Evolutionary conservation across 2,329 filamentous ascomycete genomes (phyloP).

Genomic region (Aspergillus hortae): DNA sequence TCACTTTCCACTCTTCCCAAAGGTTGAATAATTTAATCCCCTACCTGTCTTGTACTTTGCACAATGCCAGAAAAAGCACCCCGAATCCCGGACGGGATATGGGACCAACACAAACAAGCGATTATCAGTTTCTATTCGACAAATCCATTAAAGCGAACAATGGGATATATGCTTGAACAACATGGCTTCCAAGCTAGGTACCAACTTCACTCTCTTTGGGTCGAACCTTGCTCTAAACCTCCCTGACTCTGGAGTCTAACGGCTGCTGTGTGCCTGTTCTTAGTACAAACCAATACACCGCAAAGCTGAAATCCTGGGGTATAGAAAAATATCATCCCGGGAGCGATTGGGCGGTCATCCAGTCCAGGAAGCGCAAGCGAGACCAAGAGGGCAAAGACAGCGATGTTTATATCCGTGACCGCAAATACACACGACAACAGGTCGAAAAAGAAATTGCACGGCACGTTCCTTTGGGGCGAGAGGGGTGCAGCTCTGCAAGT

Average conservation of each 20-base stretch:
- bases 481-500: background rate
- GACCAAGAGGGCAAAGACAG: background rate
- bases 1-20: background rate
- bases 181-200: background rate
- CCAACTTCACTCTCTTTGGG: background rate
- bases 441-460: conserved; percentile 4
- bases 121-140: conserved; percentile 2
- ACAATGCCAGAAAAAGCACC: background rate
- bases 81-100: background rate
- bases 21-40: too few species aligned
- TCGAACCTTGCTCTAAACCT: background rate
- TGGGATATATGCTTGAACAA: background rate
- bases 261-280: background rate
- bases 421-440: background rate
- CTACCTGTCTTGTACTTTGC: background rate
- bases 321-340: background rate
- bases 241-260: background rate
- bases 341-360: background rate
- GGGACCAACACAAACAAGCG: conserved; percentile 1
- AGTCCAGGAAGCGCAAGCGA: background rate
- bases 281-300: background rate
- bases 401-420: background rate
- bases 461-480: background rate
- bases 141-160: background rate
- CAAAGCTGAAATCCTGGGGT: background rate